Evolutionary conservation across 176 grass and related monocot genomes (phyloP).

Genomic region (Alopecurus myosuroides): DNA sequence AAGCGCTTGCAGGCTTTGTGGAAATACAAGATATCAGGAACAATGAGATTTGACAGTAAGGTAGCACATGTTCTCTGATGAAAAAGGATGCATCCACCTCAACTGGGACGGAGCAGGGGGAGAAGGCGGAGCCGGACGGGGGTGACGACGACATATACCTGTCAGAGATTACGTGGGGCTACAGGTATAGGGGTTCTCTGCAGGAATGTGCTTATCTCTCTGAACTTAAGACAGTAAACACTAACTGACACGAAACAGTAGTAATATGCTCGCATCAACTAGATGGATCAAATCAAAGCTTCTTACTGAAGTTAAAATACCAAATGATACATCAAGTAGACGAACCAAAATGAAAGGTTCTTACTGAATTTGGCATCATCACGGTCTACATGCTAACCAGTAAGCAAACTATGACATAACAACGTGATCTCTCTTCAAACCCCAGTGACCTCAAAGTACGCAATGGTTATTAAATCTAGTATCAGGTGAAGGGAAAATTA

Average conservation of each 20-base stretch:
- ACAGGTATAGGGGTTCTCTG: too few species aligned
- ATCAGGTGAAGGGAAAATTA: too few species aligned
- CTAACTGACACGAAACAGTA: background rate
- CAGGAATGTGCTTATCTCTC: background rate
- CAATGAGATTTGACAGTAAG: too few species aligned
- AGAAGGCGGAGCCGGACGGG: too few species aligned
- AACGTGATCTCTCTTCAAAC: background rate
- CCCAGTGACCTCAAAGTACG: background rate
- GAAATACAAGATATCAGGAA: too few species aligned
- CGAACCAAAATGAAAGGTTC: background rate
- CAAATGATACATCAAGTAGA: background rate
- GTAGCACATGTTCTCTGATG: background rate
- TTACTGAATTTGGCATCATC: background rate
- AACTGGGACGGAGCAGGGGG: too few species aligned
- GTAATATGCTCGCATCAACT: background rate
- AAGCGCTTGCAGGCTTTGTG: too few species aligned
- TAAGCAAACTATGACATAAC: background rate
- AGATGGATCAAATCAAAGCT: background rate
- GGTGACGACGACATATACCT: too few species aligned
- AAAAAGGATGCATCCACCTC: too few species aligned
- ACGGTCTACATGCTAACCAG: background rate
- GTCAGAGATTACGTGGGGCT: too few species aligned
- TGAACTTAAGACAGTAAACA: background rate
- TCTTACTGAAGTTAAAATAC: background rate
- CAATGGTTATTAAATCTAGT: background rate